A percentile compares a stretch with the other conserved stretches of the same genome.
Evolutionary conservation across 306 rosid species (phyloP).

Genomic region (Gastrolobium bilobum): DNA sequence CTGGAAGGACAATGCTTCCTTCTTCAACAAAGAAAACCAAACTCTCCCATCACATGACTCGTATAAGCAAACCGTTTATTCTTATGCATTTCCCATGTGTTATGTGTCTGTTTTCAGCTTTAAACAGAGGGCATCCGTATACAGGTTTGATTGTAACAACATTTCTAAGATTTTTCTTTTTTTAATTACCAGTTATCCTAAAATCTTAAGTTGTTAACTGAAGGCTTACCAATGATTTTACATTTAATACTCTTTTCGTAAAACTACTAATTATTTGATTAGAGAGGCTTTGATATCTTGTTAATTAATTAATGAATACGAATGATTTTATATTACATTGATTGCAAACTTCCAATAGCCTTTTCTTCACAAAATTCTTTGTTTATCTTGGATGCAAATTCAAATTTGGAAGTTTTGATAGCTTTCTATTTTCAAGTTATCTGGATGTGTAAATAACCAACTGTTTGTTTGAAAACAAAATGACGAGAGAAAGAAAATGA

Average conservation of each 20-base stretch:
- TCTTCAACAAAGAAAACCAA: conserved; percentile 44
- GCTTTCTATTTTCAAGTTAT: conserved; percentile 5
- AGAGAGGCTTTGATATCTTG: not conserved
- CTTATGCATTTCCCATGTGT: conserved; percentile 29
- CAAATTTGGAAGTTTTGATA: not conserved
- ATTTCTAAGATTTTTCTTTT: conserved; percentile 40
- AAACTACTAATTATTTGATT: not conserved
- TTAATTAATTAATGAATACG: too few relatives aligned
- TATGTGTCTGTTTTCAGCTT: conserved; percentile 26
- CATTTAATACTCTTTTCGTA: not conserved
- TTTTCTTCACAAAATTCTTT: not conserved
- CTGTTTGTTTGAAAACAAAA: not conserved
- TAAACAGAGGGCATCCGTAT: conserved; percentile 30
- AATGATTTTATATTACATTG: not conserved
- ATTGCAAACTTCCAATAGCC: not conserved
- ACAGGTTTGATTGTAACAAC: not conserved
- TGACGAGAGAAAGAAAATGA: not conserved
- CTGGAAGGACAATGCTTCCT: conserved; percentile 43
- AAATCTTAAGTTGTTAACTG: not conserved
- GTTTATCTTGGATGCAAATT: not conserved
- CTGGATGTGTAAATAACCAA: not conserved
- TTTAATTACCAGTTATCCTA: not conserved
- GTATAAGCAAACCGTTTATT: conserved; percentile 31
- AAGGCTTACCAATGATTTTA: not conserved
- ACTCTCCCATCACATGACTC: conserved; percentile 38